Base-by-base conservation (phyloP, 805 yeast species). In the Cyberlindnera petersonii region DNA sequence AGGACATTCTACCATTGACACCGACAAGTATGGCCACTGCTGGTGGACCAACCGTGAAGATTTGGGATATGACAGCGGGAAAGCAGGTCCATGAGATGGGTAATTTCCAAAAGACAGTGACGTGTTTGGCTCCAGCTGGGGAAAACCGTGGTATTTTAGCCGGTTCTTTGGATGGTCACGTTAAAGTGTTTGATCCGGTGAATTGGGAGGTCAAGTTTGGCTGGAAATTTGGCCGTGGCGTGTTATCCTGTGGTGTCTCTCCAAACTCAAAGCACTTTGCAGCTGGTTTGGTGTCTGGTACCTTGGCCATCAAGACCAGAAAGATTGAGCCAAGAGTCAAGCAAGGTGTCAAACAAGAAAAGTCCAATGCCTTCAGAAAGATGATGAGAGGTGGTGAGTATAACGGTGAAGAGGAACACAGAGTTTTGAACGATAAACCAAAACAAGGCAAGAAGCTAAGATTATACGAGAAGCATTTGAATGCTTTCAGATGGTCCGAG, bases 201-300 rank as follows among this genome's bases (percentile, higher is more conserved):
- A 74, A 76, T 51, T 89, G 91, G 86, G 84, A 82, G 44, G 96
- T 91, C 44, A 86, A 83, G 59, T 91, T 88, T 59, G 97, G 97
- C 34, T 91, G 98, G 97, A 91, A 89, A 63, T 91, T 85, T 57
- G 96, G 96, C 24, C 87, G 91, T 18, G 95, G 95, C 27, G 96
- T 93, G 0, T 68, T 93, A 50, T 72, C 86, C 52, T 80, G 95
- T 58, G 98, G 89, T 11, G 82, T 86, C 9, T 86, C 96, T 8
- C 97, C 98, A 20, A 75, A 80, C 48, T 53, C 78, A 51, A 83
- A 85, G 65, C 98, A 93, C 66, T 73, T 93, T 48, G 96, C 86
- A 26, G 86, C 93, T 13, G 98, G 98, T 35, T 72, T 93, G 49
- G 81, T 89, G 7, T 81, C 95, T 1, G 98, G 98, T 5, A 68